Evolutionary conservation across 352 stramenopile genomes (phyloP).

Genomic region (Phytophthora sp.): DNA sequence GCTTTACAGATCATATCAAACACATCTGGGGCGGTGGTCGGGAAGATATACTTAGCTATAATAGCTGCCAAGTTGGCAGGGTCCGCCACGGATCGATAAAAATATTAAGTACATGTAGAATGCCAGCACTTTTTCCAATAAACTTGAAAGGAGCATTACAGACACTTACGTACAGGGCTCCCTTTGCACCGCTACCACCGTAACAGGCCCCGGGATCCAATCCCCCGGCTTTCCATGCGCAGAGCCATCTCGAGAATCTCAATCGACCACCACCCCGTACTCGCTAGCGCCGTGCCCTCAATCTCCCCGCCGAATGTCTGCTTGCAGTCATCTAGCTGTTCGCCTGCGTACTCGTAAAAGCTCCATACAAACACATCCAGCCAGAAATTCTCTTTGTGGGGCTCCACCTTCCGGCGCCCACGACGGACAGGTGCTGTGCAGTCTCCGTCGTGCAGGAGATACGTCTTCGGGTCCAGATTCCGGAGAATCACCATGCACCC

Average conservation of each 20-base stretch:
- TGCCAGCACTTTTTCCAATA: too few species aligned
- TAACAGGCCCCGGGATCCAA: slow-evolving; percentile 49
- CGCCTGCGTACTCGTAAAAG: slow-evolving; percentile 53
- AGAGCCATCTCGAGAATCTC: slow-evolving; percentile 76
- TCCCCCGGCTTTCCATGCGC: slow-evolving; percentile 55
- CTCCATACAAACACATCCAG: slow-evolving; percentile 78
- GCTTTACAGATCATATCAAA: too few species aligned
- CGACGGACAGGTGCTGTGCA: slow-evolving; percentile 54
- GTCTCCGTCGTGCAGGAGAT: slow-evolving; percentile 57
- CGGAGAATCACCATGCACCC: slow-evolving; percentile 59
- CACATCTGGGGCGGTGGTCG: too few species aligned
- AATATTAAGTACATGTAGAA: too few species aligned
- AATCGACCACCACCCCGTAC: slow-evolving; percentile 70
- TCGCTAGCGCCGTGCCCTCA: slow-evolving; percentile 58
- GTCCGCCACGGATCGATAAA: background rate
- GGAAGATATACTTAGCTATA: too few species aligned
- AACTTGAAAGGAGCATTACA: too few species aligned
- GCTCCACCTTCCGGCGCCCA: slow-evolving; percentile 57
- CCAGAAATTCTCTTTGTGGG: slow-evolving; percentile 62
- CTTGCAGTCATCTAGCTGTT: slow-evolving; percentile 46
- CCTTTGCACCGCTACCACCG: slow-evolving; percentile 23
- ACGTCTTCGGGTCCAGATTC: slow-evolving; percentile 58
- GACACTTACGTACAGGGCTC: too few species aligned
- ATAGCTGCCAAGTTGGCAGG: too few species aligned
- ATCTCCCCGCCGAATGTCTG: slow-evolving; percentile 72